These are phyloP conservation scores for Aspergillus unguis DNA, from an alignment of 2,329 filamentous ascomycete species.

Conservation along the genomic window DNA sequence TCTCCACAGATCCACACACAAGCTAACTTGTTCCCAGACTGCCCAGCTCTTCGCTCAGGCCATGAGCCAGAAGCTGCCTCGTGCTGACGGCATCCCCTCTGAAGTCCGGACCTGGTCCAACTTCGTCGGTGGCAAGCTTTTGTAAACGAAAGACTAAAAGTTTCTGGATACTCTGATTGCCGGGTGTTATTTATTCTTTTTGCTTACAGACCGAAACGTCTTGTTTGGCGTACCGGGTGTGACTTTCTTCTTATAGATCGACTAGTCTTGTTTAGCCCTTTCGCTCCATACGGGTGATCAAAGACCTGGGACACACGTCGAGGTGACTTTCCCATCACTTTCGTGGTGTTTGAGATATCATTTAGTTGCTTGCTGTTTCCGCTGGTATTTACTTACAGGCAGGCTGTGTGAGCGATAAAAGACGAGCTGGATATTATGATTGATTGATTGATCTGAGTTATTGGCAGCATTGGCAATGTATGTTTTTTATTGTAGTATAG, in stretches of 20 bases:
- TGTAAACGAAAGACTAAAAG: constrained; percentile 34
- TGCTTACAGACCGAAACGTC: constrained; percentile 19
- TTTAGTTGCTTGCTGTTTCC: constrained; percentile 11
- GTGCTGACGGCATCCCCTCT: constrained; percentile 78
- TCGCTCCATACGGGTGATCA: too few species aligned
- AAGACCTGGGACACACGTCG: constrained; percentile 13
- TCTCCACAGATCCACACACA: not conserved
- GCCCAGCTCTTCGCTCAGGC: constrained; percentile 94
- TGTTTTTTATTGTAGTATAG: constrained; percentile 17
- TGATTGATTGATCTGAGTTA: constrained; percentile 14
- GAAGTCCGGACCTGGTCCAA: constrained; percentile 95
- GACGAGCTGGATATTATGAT: constrained; percentile 17
- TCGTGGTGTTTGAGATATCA: constrained; percentile 13
- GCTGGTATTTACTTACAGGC: constrained; percentile 22
- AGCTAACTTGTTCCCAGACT: constrained; percentile 59
- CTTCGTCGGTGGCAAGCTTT: constrained; percentile 71
- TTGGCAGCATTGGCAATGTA: constrained; percentile 13
- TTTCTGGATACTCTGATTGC: constrained; percentile 22
- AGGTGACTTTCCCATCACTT: constrained; percentile 11
- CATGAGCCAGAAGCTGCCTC: constrained; percentile 94
- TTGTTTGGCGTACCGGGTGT: constrained; percentile 25
- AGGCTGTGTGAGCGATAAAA: constrained; percentile 30
- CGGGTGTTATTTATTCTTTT: constrained; percentile 15
- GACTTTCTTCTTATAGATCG: constrained; percentile 32
- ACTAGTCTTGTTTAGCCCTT: constrained; percentile 24